phyloP scores from a whole-genome alignment of 2,329 filamentous ascomycete genomes.

The Talaromyces sp. region DNA sequence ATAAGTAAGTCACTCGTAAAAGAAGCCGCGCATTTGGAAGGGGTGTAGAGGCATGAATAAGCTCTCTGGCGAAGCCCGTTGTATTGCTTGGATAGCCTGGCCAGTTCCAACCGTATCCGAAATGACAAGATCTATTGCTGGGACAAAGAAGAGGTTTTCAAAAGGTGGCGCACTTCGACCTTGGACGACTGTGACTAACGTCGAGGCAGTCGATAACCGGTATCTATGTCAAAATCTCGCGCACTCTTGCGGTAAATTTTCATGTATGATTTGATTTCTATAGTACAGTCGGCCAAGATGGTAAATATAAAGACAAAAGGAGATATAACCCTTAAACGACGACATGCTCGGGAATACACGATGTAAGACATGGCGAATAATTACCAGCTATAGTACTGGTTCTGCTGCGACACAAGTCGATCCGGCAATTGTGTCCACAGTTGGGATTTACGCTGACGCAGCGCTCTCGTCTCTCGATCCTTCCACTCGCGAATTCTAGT shows the following conservation, averaged over 20 bases:
- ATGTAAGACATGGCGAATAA: background rate
- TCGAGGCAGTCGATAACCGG: background rate
- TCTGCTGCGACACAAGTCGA: conserved; percentile 75
- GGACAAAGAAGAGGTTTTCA: background rate
- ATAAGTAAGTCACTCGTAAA: background rate
- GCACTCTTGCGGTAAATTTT: background rate
- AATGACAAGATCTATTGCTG: background rate
- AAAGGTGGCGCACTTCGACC: background rate
- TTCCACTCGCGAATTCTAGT: conserved; percentile 77
- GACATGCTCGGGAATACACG: background rate
- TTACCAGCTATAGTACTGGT: conserved; percentile 91
- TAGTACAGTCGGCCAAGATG: conserved; percentile 12
- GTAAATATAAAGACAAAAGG: background rate
- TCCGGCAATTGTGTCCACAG: conserved; percentile 88
- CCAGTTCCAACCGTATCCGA: background rate
- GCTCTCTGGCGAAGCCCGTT: background rate
- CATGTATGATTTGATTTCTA: conserved; percentile 12
- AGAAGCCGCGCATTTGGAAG: background rate
- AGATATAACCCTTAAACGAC: background rate
- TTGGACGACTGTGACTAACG: background rate
- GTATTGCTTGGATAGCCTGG: background rate
- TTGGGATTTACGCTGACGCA: conserved; percentile 69
- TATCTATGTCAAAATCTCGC: background rate
- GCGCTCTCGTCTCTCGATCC: conserved; percentile 72
- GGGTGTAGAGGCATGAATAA: background rate